Percentiles rank a stretch among this genome's conserved stretches.
Evolutionary conservation across 176 grass and related monocot genomes (phyloP).

Genomic region (Puya raimondii): DNA sequence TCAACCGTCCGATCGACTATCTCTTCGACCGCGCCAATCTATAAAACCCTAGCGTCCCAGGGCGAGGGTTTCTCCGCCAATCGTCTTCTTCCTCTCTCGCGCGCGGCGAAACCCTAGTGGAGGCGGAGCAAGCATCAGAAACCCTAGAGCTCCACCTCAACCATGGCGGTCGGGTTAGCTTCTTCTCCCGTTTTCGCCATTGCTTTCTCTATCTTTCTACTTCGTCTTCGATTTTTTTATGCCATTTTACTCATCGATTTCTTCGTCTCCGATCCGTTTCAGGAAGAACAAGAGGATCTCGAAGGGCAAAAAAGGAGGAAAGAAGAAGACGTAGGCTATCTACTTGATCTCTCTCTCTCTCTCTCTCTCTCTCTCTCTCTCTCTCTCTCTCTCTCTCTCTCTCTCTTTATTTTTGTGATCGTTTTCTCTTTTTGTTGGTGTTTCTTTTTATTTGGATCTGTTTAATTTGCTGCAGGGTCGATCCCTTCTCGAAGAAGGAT

Average conservation of each 20-base stretch:
- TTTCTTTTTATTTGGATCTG: neutral
- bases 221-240: neutral
- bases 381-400: neutral
- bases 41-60: neutral
- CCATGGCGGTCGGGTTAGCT: conserved; percentile 18
- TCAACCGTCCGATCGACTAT: neutral
- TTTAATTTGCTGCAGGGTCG: conserved; percentile 36
- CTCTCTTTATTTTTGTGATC: neutral
- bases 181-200: neutral
- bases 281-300: conserved; percentile 96
- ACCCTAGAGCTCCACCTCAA: neutral
- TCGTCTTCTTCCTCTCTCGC: neutral
- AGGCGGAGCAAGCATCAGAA: neutral
- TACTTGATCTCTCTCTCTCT: neutral
- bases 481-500: conserved; percentile 84
- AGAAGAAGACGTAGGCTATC: conserved; percentile 75
- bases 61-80: neutral
- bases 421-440: neutral
- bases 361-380: neutral
- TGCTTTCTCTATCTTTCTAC: neutral
- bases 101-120: neutral
- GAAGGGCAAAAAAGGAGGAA: conserved; percentile 80
- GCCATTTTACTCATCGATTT: neutral
- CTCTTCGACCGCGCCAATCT: neutral
- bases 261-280: conserved; percentile 5